Conservation (phyloP, 2,329 filamentous ascomycete genomes). For the Hysterium pulicare region DNA sequence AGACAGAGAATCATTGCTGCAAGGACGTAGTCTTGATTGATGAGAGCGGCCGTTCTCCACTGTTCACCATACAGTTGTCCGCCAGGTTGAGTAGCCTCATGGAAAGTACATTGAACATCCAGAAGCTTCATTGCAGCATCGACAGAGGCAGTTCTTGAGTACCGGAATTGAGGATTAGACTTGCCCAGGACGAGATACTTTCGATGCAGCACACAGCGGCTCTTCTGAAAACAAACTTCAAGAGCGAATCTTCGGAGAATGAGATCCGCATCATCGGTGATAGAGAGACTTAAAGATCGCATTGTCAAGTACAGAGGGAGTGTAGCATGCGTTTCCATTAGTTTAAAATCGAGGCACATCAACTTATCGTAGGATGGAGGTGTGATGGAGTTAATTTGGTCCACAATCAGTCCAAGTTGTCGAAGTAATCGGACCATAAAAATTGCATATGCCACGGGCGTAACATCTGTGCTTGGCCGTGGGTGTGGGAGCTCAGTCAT, state of each 20-base stretch:
- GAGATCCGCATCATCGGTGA: constrained; percentile 46
- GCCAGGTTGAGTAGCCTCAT: constrained; percentile 42
- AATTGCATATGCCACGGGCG: not conserved
- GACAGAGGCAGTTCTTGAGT: constrained; percentile 44
- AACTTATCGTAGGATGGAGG: constrained; percentile 30
- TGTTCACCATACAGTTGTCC: constrained; percentile 39
- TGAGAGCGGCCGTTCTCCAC: constrained; percentile 42
- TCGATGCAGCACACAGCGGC: constrained; percentile 50
- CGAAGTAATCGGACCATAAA: not conserved
- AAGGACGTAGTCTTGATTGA: constrained; percentile 44
- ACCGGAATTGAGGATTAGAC: constrained; percentile 26
- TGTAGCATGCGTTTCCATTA: constrained; percentile 24
- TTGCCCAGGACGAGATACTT: constrained; percentile 44
- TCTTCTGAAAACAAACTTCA: constrained; percentile 49
- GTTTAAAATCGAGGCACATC: constrained; percentile 28
- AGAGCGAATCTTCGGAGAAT: constrained; percentile 50
- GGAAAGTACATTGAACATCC: constrained; percentile 46
- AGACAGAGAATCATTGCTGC: constrained; percentile 39
- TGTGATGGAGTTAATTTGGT: constrained; percentile 9
- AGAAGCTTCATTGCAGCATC: constrained; percentile 47
- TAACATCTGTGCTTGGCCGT: constrained; percentile 6
- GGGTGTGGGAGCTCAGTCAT: constrained; percentile 32
- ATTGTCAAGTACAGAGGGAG: constrained; percentile 29
- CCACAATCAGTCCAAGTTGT: not conserved
- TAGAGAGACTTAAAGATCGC: constrained; percentile 17